Conservation (phyloP, 148 eudicot genomes). For the Fagopyrum esculentum region DNA sequence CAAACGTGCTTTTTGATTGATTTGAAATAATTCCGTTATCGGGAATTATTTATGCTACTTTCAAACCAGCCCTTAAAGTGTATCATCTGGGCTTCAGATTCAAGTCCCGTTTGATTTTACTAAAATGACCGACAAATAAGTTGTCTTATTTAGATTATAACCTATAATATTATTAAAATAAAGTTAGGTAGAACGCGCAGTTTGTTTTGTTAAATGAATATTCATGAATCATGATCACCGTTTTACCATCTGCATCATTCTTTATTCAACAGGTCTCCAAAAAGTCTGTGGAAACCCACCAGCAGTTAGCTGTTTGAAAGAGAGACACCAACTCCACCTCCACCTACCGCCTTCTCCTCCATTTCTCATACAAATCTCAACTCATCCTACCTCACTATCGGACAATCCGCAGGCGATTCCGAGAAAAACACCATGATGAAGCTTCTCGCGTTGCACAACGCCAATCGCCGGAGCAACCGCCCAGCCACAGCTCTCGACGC, state of each 20-base stretch:
- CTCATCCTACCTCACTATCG: background rate
- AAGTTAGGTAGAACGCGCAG: too few species aligned
- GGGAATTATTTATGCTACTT: too few species aligned
- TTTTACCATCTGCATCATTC: background rate
- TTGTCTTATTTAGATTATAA: too few species aligned
- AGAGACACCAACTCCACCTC: constrained; percentile 2
- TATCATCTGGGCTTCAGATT: too few species aligned
- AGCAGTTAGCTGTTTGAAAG: constrained; percentile 9
- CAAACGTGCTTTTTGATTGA: too few species aligned
- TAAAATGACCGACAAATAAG: too few species aligned
- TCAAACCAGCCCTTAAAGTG: too few species aligned
- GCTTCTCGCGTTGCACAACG: constrained; percentile 48
- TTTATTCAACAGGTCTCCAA: background rate
- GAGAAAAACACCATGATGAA: constrained; percentile 37
- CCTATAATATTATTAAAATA: too few species aligned
- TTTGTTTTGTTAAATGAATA: too few species aligned
- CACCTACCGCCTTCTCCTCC: background rate
- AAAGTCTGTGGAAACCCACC: constrained; percentile 7
- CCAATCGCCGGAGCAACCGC: constrained; percentile 57
- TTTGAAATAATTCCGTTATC: too few species aligned
- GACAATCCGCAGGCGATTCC: background rate
- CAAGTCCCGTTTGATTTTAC: too few species aligned
- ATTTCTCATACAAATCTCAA: background rate
- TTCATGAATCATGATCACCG: background rate
- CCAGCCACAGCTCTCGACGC: constrained; percentile 23